Evolutionary conservation across 2,329 filamentous ascomycete species (phyloP).

Genomic region (Coniochaeta sp.): DNA sequence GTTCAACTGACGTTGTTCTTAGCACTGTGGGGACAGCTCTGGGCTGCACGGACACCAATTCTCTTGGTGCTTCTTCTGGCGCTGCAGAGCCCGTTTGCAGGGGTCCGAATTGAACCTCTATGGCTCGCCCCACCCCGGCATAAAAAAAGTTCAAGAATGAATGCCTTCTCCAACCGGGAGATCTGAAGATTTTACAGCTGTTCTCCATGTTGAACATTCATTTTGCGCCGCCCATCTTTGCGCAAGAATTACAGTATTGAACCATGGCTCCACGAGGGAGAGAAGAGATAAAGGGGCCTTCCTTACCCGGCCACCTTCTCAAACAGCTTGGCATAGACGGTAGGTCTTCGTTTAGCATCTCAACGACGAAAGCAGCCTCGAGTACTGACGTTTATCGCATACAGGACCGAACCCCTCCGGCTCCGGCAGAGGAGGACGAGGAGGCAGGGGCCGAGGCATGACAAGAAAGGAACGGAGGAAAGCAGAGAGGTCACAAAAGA

Average conservation of each 20-base stretch:
- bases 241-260: too few relatives aligned
- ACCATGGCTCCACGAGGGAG: constrained; percentile 17
- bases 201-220: too few relatives aligned
- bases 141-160: neutral
- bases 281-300: constrained; percentile 25
- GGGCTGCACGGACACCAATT: neutral
- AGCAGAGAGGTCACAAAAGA: constrained; percentile 56
- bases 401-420: neutral
- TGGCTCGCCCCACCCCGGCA: constrained; percentile 1
- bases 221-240: neutral
- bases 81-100: neutral
- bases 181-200: too few relatives aligned
- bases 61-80: neutral
- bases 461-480: constrained; percentile 61
- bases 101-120: neutral
- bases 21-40: constrained; percentile 7
- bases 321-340: constrained; percentile 31
- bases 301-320: constrained; percentile 35
- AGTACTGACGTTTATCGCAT: neutral
- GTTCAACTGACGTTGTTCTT: constrained; percentile 9
- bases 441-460: constrained; percentile 10
- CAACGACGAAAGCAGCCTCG: neutral
- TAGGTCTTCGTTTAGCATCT: neutral
- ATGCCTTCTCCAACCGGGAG: too few relatives aligned
- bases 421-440: constrained; percentile 3